These are phyloP conservation scores for Xerocomellus dryophilus DNA, from an alignment of 768 basidiomycete genomes.

Conservation along the genomic window DNA sequence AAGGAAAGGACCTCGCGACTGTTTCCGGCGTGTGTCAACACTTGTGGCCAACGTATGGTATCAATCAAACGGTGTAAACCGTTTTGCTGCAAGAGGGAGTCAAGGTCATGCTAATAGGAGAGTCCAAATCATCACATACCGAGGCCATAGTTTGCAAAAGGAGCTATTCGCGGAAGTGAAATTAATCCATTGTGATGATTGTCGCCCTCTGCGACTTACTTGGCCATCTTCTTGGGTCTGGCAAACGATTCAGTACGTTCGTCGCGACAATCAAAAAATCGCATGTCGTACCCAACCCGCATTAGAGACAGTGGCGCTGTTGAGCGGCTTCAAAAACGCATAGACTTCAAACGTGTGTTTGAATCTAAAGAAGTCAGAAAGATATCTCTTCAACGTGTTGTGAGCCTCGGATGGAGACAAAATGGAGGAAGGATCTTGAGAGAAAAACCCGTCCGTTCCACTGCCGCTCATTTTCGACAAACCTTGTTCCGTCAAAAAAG, in stretches of 20 bases:
- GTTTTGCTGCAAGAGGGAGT: conserved; percentile 38
- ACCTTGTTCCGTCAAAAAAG: conserved; percentile 46
- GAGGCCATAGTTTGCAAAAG: conserved; percentile 39
- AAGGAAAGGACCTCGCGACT: conserved; percentile 46
- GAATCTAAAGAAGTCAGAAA: conserved; percentile 45
- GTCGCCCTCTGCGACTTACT: conserved; percentile 30
- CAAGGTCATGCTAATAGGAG: background rate
- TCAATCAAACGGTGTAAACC: conserved; percentile 50
- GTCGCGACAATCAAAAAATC: background rate
- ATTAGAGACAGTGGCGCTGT: conserved; percentile 39
- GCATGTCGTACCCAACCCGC: conserved; percentile 39
- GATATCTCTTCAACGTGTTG: conserved; percentile 41
- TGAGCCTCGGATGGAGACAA: conserved; percentile 50
- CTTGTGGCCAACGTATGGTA: conserved; percentile 44
- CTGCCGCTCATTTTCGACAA: conserved; percentile 42
- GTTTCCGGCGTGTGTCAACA: conserved; percentile 40
- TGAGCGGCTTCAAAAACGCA: conserved; percentile 38
- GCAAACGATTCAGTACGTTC: background rate
- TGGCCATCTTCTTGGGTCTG: conserved; percentile 52
- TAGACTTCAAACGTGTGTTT: conserved; percentile 41
- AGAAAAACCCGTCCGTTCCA: conserved; percentile 44
- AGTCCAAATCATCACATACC: conserved; percentile 22
- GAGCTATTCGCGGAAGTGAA: conserved; percentile 27
- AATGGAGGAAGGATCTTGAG: conserved; percentile 23
- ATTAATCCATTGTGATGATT: conserved; percentile 5